A percentile compares a stretch with the other conserved stretches of the same genome.
phyloP scores from a whole-genome alignment of 2,329 filamentous ascomycete genomes.

The Lomentospora prolificans region DNA sequence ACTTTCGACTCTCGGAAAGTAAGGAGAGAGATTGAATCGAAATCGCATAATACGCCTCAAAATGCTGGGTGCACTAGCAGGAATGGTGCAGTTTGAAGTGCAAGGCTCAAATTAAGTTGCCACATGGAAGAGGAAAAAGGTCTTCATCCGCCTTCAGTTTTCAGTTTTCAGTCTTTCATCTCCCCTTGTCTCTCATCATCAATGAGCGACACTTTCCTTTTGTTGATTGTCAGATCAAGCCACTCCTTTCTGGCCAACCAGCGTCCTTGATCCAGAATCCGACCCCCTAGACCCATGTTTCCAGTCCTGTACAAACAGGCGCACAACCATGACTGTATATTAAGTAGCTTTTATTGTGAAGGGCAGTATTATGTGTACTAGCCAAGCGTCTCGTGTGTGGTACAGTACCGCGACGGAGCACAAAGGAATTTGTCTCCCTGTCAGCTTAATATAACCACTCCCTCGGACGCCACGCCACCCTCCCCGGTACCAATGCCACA shows the following conservation, averaged over 20 bases:
- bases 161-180: neutral
- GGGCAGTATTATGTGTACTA: neutral
- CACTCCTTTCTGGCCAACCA: neutral
- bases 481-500: slow-evolving; percentile 5
- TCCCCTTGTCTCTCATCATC: neutral
- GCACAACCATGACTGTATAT: neutral
- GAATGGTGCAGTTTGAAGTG: no score
- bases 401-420: slow-evolving; percentile 2
- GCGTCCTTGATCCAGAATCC: neutral
- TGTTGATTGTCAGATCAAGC: slow-evolving; percentile 1
- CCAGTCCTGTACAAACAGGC: neutral
- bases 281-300: neutral
- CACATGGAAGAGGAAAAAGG: neutral
- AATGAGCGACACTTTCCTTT: neutral
- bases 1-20: no score
- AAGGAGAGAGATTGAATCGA: no score
- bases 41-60: no score
- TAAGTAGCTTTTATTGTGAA: neutral
- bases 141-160: neutral
- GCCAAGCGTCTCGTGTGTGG: neutral
- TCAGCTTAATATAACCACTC: slow-evolving; percentile 2
- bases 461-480: slow-evolving; percentile 1
- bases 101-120: no score
- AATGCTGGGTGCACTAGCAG: no score
- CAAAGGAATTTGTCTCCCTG: neutral